These are phyloP conservation scores for Tephrocybe rancida DNA, from an alignment of 768 basidiomycete genomes.

Conservation along the genomic window DNA sequence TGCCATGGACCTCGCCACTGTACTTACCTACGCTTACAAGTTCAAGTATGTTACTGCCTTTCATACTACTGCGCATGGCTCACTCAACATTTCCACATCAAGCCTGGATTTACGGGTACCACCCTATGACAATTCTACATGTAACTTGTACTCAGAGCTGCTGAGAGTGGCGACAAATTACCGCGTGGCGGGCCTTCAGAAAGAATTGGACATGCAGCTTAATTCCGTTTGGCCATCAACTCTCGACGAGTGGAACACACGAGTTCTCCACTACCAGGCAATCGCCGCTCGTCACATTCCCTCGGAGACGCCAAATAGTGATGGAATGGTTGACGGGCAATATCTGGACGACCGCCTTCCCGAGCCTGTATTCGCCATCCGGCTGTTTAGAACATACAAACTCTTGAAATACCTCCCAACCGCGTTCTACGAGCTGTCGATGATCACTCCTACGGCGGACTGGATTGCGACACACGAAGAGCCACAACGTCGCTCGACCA, in stretches of 20 bases:
- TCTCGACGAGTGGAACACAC: background rate
- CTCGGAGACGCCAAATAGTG: background rate
- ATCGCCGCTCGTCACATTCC: background rate
- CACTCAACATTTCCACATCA: too few relatives aligned
- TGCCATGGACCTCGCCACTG: background rate
- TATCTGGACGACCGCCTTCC: slow-evolving; percentile 1
- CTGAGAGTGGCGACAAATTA: background rate
- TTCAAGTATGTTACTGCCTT: background rate
- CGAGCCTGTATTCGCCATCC: slow-evolving; percentile 1
- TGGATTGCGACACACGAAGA: background rate
- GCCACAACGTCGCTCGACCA: background rate
- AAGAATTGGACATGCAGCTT: background rate
- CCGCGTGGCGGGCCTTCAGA: background rate
- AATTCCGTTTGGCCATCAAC: background rate
- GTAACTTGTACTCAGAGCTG: background rate
- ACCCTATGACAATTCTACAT: background rate
- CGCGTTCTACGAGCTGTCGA: slow-evolving; percentile 7
- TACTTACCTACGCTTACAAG: background rate
- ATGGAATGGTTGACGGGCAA: background rate
- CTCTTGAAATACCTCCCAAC: slow-evolving; percentile 6
- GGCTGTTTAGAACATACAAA: background rate
- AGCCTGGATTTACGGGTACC: background rate
- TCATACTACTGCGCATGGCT: background rate
- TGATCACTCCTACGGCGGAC: background rate
- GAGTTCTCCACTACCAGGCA: background rate